Evolutionary conservation across 139 green algal genomes (phyloP), one percentile per base, ranked within the genome.

Genomic region (Micractinium conductrix): DNA sequence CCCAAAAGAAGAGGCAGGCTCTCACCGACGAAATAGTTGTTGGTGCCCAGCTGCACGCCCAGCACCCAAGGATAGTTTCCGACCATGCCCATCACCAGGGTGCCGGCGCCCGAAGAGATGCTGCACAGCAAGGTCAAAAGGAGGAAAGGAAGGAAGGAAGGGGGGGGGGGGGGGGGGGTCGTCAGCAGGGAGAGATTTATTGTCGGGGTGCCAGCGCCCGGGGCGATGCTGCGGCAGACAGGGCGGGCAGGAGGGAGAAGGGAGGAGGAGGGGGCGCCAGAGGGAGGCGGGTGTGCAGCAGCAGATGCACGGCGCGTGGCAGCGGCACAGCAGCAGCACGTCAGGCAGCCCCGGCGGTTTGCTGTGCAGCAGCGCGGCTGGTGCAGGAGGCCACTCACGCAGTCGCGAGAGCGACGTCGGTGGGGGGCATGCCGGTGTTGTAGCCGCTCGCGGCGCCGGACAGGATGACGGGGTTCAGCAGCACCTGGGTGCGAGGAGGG

Each of bases 11-110:
- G 82, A 44, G 74, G 40, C 4, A 91, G 83, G 0, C 90, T 75
- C n/a, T 90, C 87, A 50, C 85, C 80, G 1, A 93, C 90, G 84
- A 93, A 94, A 67, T 91, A 94, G 44, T 80, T 84, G 75, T 94
- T 94, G 30, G 89, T 94, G 53, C 90, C 90, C 22, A 85, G 80
- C 58, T 85, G 80, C 35, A 73, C 67, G 21, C 60, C 63, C 37
- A 85, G 38, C 24, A 85, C 80, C 74, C 74, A 67, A n/a, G 43
- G 80, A 37, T 85, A 85, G 70, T 85, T 85, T 62, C 69, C 80
- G 24, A 85, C 4, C 22, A 85, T 30, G 22, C 53, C 38, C 80
- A 85, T 85, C 22, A 33, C 30, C 1, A 79, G 50, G 50, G 80
- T 85, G 69, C 60, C 80, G 10, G 58, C 62, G 28, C 80, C 80